Conservation (phyloP, 768 basidiomycete species). For the Candolleomyces eurysporus region DNA sequence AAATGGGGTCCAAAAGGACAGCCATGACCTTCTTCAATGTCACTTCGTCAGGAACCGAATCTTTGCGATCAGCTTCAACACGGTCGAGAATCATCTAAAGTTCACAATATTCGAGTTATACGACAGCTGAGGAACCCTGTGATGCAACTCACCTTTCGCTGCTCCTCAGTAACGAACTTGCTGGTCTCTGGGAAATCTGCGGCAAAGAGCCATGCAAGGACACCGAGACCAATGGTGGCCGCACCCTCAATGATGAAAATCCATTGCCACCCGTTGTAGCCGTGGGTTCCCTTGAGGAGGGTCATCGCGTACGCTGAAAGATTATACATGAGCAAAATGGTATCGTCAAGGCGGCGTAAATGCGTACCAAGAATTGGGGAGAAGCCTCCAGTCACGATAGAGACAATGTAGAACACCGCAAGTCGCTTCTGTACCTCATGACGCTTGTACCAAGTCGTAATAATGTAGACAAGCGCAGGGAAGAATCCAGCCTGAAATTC, state of each 20-base stretch:
- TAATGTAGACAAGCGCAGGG: slow-evolving; percentile 39
- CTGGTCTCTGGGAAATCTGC: slow-evolving; percentile 36
- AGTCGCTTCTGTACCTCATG: slow-evolving; percentile 43
- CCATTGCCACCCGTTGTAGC: slow-evolving; percentile 34
- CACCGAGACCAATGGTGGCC: slow-evolving; percentile 27
- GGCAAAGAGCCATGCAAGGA: slow-evolving; percentile 28
- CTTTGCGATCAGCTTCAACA: slow-evolving; percentile 35
- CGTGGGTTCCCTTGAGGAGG: slow-evolving; percentile 17
- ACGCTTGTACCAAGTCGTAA: slow-evolving; percentile 42
- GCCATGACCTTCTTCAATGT: slow-evolving; percentile 28
- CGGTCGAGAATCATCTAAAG: slow-evolving; percentile 29
- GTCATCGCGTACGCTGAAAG: slow-evolving; percentile 22
- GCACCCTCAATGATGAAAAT: slow-evolving; percentile 35
- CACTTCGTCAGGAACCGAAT: slow-evolving; percentile 34
- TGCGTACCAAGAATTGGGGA: slow-evolving; percentile 16
- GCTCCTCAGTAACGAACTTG: slow-evolving; percentile 31
- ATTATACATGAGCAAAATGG: too few species aligned
- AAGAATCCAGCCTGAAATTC: slow-evolving; percentile 33
- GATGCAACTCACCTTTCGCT: slow-evolving; percentile 17
- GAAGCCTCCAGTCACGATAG: slow-evolving; percentile 29
- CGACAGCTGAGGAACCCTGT: too few species aligned
- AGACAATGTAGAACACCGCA: slow-evolving; percentile 30
- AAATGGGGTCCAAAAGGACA: slow-evolving; percentile 34
- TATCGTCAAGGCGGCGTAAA: too few species aligned
- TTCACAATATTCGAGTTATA: too few species aligned